Base-by-base conservation (phyloP, 805 yeast species). In the Cyberlindnera veronae region DNA sequence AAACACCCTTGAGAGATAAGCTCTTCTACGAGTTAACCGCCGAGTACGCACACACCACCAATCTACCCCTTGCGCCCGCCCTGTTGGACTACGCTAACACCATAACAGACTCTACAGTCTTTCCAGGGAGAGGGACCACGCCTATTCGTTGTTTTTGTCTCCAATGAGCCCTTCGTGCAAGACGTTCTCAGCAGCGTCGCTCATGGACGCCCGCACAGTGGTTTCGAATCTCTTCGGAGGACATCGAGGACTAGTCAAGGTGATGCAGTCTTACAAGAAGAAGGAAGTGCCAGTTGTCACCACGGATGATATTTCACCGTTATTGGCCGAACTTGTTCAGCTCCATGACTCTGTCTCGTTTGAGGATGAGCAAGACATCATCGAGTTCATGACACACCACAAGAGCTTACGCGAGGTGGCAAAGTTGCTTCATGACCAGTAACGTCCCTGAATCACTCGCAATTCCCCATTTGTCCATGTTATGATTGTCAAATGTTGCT, bases 1-100 rank as follows among this genome's bases (percentile, higher is more conserved):
- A 30, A n/a, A 2, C 29, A 6, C 32, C 36, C 6, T 33, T 45
- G 36, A 28, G 22, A 9, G 45, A 41, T 14, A 21, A 21, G 9
- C 29, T n/a, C 5, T 38, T 35, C 29, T 45, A 35, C 27, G 32
- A 26, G 20, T 23, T 41, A 15, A 31, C 43, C 35, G 45, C 48
- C 38, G 16, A 28, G 48, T 41, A 20, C 16, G 39, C 6, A 7
- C 7, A 10, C 20, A 32, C 35, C 20, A 4, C 14, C 6, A n/a
- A 21, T 32, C 23, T 13, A 12, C 17, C 14, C 22, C 10, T 7
- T 5, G 9, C 9, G 23, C 32, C 15, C 19, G 9, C 7, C 19
- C 21, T 12, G 14, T 14, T 12, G 18, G n/a, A n/a, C n/a, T n/a
- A 32, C 21, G 16, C 29, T 33, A 33, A 33, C 30, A 26, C 30